Conservation (phyloP, 1,284 basidiomycete genomes). For the Ceratobasidium sp. region DNA sequence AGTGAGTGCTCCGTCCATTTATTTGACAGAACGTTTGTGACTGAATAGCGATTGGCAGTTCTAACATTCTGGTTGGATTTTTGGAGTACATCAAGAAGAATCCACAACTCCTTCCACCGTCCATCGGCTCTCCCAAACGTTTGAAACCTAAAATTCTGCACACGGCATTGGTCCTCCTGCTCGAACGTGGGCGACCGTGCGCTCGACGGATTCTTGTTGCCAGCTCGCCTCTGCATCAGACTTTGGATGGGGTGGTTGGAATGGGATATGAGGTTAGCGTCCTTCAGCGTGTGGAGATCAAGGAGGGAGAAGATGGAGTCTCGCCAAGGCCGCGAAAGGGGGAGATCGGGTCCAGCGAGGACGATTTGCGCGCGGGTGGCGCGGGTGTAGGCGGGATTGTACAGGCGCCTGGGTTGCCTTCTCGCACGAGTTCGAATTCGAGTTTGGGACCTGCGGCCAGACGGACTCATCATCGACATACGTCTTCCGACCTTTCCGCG, state of each 20-base stretch:
- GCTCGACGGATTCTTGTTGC: slow-evolving; percentile 78
- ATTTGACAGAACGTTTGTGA: not conserved
- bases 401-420: not conserved
- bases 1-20: slow-evolving; percentile 61
- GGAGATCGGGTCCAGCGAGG: slow-evolving; percentile 29
- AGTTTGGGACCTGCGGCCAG: no score
- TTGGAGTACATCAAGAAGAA: slow-evolving; percentile 70
- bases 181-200: slow-evolving; percentile 76
- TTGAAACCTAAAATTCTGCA: slow-evolving; percentile 68
- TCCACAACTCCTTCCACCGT: slow-evolving; percentile 52
- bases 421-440: slow-evolving; percentile 24
- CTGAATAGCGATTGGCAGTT: slow-evolving; percentile 58
- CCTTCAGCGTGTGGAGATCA: slow-evolving; percentile 80
- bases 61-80: slow-evolving; percentile 85
- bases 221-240: slow-evolving; percentile 83
- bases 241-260: slow-evolving; percentile 74
- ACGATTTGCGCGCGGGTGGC: slow-evolving; percentile 24
- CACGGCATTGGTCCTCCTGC: slow-evolving; percentile 72
- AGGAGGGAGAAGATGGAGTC: slow-evolving; percentile 47
- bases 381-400: no score
- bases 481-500: slow-evolving; percentile 36
- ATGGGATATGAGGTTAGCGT: slow-evolving; percentile 84
- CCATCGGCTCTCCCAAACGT: slow-evolving; percentile 50
- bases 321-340: slow-evolving; percentile 47
- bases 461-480: slow-evolving; percentile 42